A percentile compares a stretch with the other conserved stretches of the same genome.
phyloP scores from a whole-genome alignment of 139 green algal species.

The Dunaliella primolecta region DNA sequence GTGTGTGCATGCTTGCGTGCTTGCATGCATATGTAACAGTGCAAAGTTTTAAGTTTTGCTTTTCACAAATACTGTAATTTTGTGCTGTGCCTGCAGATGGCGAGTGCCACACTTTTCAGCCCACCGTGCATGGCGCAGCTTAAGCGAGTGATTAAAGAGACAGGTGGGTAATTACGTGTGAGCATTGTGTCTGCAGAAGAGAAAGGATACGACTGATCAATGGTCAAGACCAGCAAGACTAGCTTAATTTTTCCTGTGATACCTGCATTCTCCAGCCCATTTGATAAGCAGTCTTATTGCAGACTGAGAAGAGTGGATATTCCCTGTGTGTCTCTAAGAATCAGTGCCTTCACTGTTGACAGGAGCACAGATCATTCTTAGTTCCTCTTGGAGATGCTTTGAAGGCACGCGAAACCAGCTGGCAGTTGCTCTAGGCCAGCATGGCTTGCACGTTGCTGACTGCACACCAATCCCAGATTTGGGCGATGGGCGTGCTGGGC shows the following conservation, averaged over 20 bases:
- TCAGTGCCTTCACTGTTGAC: background rate
- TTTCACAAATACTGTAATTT: background rate
- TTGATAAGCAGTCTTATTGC: no score
- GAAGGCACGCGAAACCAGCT: background rate
- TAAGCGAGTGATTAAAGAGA: background rate
- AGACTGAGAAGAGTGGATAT: no score
- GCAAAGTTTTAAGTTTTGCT: background rate
- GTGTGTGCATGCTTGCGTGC: no score
- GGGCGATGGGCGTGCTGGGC: background rate
- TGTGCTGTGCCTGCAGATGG: background rate
- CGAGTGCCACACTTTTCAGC: conserved; percentile 3
- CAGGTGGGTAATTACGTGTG: background rate
- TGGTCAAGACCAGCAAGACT: no score
- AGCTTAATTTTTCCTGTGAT: no score
- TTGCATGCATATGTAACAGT: background rate
- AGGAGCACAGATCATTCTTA: conserved; percentile 4
- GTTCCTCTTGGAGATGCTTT: background rate
- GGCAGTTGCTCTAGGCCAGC: background rate
- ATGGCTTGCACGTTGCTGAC: background rate
- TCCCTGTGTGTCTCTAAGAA: background rate
- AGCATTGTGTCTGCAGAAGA: background rate
- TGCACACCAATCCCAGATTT: background rate
- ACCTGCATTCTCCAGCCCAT: no score
- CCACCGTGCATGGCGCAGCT: background rate
- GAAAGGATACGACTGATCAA: no score